Base-by-base conservation (phyloP, 768 basidiomycete genomes). In the Tylopilus vinaceipallidus region DNA sequence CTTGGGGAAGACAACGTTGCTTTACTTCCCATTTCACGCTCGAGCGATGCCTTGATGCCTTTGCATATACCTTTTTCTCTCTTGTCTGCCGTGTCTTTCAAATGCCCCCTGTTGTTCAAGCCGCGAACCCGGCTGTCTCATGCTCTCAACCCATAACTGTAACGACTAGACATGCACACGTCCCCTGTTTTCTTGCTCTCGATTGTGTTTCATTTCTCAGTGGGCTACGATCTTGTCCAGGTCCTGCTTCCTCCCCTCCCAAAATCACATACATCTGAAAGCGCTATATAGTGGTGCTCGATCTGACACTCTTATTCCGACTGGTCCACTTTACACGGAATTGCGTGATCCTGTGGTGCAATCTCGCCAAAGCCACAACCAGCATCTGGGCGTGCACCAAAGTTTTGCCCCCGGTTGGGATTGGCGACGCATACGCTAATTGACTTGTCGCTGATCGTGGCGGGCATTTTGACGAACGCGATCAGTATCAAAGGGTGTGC, bases 161-260 rank as follows among this genome's bases (percentile, higher is more conserved):
- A 86, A 84, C 77, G 79, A 83, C 78, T 84, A 86, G 82, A 56
- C 76, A 84, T 81, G 78, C 79, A 69, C 69, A 66, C 69, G 63
- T 70, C 63, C 64, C 60, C 68, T 47, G 64, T 52, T 49, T 57
- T 70, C 61, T 66, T 61, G 58, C 61, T 66, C 70, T 64, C 67
- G 58, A 65, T 60, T 64, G 59, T 49, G 67, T 63, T 66, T 64
- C 53, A 40, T 52, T 60, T 58, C 58, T 61, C 52, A 61, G 57
- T 65, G 45, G 58, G 64, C 62, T 67, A 63, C 55, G 53, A 61
- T 60, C 55, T 52, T 67, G 59, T 62, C 60, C 62, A 63, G 47
- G 50, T 53, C 55, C 57, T 49, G 30, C 42, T 33, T 47, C 37
- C n/a, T n/a, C n/a, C n/a, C n/a, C n/a, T n/a, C 45, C 37, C 42